phyloP scores from a whole-genome alignment of 192 early-diverging fungal genomes.

The Coemansia sp. region DNA sequence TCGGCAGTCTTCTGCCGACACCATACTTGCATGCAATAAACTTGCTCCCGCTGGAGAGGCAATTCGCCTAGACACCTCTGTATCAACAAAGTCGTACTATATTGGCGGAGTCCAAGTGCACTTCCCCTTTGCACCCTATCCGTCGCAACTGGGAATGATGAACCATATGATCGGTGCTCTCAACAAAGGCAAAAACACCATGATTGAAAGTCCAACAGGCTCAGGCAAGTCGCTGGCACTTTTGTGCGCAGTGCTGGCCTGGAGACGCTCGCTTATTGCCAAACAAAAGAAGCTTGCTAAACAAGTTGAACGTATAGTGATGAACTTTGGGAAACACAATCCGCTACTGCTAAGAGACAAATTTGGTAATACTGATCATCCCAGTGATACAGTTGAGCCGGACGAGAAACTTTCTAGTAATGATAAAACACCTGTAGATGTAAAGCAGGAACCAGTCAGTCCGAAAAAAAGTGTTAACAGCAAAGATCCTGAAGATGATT shows the following conservation, averaged over 20 bases:
- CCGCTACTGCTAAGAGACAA: constrained; percentile 3
- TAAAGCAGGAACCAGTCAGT: neutral
- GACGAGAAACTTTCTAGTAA: neutral
- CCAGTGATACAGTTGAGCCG: neutral
- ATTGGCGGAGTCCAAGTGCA: constrained; percentile 58
- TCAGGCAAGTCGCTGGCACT: constrained; percentile 79
- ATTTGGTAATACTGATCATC: constrained; percentile 13
- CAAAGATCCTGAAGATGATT: neutral
- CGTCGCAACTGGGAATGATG: constrained; percentile 67
- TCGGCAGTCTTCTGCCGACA: no score
- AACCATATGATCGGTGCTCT: constrained; percentile 59
- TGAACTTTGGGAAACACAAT: constrained; percentile 44
- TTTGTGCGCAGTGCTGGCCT: constrained; percentile 67
- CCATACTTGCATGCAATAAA: no score
- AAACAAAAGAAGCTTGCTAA: constrained; percentile 41
- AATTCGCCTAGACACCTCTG: constrained; percentile 7
- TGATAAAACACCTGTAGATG: neutral
- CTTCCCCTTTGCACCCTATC: constrained; percentile 68
- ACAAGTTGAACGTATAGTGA: constrained; percentile 36
- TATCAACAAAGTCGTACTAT: constrained; percentile 14
- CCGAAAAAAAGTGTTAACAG: neutral
- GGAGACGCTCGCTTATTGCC: constrained; percentile 51
- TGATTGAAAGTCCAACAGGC: constrained; percentile 74
- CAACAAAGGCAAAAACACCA: constrained; percentile 56
- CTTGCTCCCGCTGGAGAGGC: neutral